Evolutionary conservation across 176 grass and related monocot genomes (phyloP).

Genomic region (Cenchrus fungigraminus): DNA sequence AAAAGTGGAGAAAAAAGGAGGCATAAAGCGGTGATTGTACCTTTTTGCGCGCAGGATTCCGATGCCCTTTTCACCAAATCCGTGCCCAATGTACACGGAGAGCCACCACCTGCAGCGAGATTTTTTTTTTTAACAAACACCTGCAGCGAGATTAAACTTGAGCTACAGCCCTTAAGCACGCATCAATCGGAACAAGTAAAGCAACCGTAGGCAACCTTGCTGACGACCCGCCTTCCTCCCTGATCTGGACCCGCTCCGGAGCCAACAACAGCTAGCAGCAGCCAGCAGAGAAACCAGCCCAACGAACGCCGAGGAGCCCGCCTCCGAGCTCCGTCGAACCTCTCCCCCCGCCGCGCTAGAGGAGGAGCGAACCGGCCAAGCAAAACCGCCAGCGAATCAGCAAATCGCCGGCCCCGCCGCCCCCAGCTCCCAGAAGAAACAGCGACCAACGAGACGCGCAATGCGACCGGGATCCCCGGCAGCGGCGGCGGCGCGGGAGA

Average conservation of each 20-base stretch:
- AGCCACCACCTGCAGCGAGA: background rate
- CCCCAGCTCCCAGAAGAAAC: too few species aligned
- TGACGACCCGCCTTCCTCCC: too few species aligned
- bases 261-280: too few species aligned
- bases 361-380: background rate
- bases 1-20: conserved; percentile 17
- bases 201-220: background rate
- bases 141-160: background rate
- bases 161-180: background rate
- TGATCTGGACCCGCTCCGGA: conserved; percentile 15
- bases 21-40: background rate
- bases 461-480: background rate
- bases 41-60: conserved; percentile 13
- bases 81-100: background rate
- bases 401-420: background rate
- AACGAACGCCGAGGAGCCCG: background rate
- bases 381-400: background rate
- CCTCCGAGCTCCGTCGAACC: background rate
- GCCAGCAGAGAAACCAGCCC: background rate
- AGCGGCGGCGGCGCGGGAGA: background rate
- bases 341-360: background rate
- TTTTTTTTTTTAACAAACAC: background rate
- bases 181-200: background rate
- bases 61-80: conserved; percentile 25
- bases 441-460: background rate